These are phyloP conservation scores for Alternaria burnsii DNA, from an alignment of 2,329 filamentous ascomycete genomes.

Conservation along the genomic window DNA sequence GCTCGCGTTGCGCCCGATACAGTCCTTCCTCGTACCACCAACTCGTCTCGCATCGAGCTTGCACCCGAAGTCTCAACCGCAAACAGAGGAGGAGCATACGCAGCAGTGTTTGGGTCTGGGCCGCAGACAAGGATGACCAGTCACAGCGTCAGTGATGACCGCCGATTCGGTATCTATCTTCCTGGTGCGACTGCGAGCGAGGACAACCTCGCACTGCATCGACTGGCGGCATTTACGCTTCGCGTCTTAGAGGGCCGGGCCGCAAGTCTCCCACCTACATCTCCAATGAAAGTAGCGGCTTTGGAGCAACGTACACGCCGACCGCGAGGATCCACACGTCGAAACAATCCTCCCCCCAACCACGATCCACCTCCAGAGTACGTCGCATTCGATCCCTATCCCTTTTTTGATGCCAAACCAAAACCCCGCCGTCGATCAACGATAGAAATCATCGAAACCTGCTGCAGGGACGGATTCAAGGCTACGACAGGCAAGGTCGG, in stretches of 20 bases:
- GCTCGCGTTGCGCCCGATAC: background rate
- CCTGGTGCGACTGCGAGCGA: constrained; percentile 1
- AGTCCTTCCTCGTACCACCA: background rate
- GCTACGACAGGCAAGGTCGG: constrained; percentile 5
- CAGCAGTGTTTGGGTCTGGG: background rate
- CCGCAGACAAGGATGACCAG: background rate
- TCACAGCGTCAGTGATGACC: background rate
- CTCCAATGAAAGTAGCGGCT: background rate
- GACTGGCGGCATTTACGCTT: background rate
- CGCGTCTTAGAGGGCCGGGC: background rate
- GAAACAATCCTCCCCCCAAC: background rate
- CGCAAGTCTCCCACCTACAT: background rate
- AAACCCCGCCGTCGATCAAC: background rate
- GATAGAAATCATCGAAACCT: background rate
- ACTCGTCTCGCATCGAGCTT: background rate
- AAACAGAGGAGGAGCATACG: background rate
- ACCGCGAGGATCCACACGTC: background rate
- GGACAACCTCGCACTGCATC: background rate
- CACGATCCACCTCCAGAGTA: constrained; percentile 10
- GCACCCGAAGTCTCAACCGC: background rate
- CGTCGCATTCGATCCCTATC: constrained; percentile 7
- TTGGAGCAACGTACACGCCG: background rate
- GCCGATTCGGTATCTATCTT: constrained; percentile 7
- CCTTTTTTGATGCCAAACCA: background rate
- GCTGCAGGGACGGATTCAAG: background rate